Base-by-base conservation (phyloP, 2,329 filamentous ascomycete genomes). In the Chalaropsis thielavioides region DNA sequence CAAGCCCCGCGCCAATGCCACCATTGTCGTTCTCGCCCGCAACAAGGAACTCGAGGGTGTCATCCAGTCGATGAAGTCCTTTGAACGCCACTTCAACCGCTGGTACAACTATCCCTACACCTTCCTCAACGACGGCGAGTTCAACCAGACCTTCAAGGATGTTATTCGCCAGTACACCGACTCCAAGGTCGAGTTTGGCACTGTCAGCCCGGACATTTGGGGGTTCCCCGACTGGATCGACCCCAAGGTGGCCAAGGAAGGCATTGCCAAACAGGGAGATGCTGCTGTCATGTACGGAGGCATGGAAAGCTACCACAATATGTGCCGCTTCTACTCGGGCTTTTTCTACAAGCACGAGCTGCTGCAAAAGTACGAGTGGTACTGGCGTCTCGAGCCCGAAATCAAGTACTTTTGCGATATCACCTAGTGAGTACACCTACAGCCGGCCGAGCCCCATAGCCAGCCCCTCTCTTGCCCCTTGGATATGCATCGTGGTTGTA, bases 361-460 rank as follows among this genome's bases (percentile, higher is more conserved):
- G 41, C 83, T 99, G 58, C 83, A 89, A 73, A 97, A 97, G 76
- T 99, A 97, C 77, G 91, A 97, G 73, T 99, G 94, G 94, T 99
- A 99, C 80, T 99, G 94, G 94, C 90, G 94, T 69, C 80, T 99
- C 71, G 94, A 99, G 81, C 94, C 94, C 69, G 94, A 99, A 77
- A 97, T 99, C 83, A 96, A 92, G 78, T 99, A 97, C 79, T 99
- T 99, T 79, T 99, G 94, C 76, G 94, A 99, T 74, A 97, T 99
- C 70, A 99, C 94, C 69, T 99, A 99, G 89, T 92, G 84, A 54
- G 72, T 70, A 41, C 44, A 4, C 22, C 22, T 31, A 6, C 17
- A n/a, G 15, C 38, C 41, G 27, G 13, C 6, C 19, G 17, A 51
- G 1, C 11, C 2, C 22, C 24, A 43, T 10, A 10, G 17, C 44